Conservation (phyloP, 169 alveolate genomes). For the Plasmodium chabaudi region DNA sequence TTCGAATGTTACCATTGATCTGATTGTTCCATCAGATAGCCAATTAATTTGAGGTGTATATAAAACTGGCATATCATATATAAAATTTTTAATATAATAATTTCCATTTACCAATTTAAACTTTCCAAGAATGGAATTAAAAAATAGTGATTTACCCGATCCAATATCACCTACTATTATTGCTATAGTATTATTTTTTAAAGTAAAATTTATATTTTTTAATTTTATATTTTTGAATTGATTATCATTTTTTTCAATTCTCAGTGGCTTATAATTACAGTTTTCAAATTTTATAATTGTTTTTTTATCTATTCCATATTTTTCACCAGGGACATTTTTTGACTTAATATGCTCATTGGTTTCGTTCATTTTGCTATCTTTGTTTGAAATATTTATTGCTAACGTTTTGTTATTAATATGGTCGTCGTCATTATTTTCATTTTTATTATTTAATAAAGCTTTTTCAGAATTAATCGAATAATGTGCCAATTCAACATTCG, state of each 20-base stretch:
- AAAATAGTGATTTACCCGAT: conserved; percentile 90
- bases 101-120: conserved; percentile 19
- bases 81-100: conserved; percentile 39
- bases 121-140: conserved; percentile 85
- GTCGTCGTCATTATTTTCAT: no score
- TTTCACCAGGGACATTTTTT: no score
- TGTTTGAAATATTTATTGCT: no score
- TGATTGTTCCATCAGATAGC: conserved; percentile 86
- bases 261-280: background rate
- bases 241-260: no score
- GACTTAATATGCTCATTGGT: no score
- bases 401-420: no score
- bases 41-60: conserved; percentile 87
- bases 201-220: conserved; percentile 31
- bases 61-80: conserved; percentile 80
- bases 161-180: conserved; percentile 92
- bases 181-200: conserved; percentile 41
- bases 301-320: background rate
- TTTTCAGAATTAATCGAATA: no score
- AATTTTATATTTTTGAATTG: background rate
- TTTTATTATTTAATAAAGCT: no score
- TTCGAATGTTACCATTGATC: conserved; percentile 87
- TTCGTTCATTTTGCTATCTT: no score
- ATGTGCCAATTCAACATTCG: no score
- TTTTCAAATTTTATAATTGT: background rate